Evolutionary conservation across 164 flowering plant genomes (phyloP), one percentile per base, ranked within the genome.

Genomic region (Dillenia turbinata): DNA sequence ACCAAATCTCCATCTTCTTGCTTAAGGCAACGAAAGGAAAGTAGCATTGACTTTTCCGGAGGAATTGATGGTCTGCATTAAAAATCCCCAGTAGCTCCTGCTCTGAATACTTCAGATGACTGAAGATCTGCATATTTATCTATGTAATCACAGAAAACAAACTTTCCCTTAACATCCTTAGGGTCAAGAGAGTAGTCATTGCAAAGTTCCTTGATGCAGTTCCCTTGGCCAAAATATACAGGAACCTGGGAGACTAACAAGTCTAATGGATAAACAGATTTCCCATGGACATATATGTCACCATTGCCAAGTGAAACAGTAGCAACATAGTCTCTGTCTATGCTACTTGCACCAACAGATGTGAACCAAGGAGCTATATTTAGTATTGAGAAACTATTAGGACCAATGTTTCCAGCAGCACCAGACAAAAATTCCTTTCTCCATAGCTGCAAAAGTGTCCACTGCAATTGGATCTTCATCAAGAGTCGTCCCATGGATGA

Each of bases 301-400:
- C 56, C 56, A 12, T 57, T 55, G 0, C 76, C 81, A 0, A 74
- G 57, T 0, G 71, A 70, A 47, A 72, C 65, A n/a, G 13, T 10
- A 10, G 70, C 80, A 0, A 49, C 55, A 12, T 52, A 76, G 2
- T 52, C 55, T 44, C 79, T 49, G 26, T 76, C 76, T 7, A 76
- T 51, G 0, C 77, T 76, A 5, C 77, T 74, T 0, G 85, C 79
- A 22, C 77, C 85, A 13, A 81, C 70, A 0, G 82, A 76, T 15
- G 68, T 76, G 53, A 78, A 61, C 85, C 85, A 81, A 11, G 85
- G 82, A 54, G 82, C 82, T 47, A 79, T 75, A 53, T 81, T 78
- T 10, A 10, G 19, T 0, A 66, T 71, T 11, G 71, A 66, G 60
- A 64, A 56, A 12, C 58, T 56, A 44, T 54, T 54, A 6, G 77